Evolutionary conservation across 192 early-diverging fungal species (phyloP), one percentile per base, ranked within the genome.

Genomic region (Coemansia sp.): DNA sequence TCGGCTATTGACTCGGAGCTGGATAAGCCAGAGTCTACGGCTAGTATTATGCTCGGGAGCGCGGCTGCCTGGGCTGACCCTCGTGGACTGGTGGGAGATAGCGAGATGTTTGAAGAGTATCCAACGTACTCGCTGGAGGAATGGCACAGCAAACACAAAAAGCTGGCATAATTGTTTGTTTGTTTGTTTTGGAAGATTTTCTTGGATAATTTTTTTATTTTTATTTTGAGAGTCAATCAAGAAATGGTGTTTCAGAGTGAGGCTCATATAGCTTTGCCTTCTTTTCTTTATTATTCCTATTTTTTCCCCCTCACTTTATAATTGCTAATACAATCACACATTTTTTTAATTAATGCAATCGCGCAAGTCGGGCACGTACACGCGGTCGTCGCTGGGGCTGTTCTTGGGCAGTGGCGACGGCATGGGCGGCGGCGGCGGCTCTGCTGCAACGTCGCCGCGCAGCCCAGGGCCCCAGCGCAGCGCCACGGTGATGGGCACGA

Each of bases 1-100:
- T 83, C 77, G 51, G 81, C 82, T 4, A 89, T 89, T 63, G 88
- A 89, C 38, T 86, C 85, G 0, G 76, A 71, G 47, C 70, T 89
- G 47, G 85, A 82, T 2, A 60, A 65, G 31, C 80, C 86, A 0
- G 45, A 79, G 39, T 41, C 39, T 0, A 61, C 60, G 3, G 22
- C 67, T 17, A 76, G 79, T 37, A 76, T 88, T n/a, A 84, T 84
- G 80, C 46, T 85, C 5, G 68, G 65, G 22, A 77, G 70, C 37
- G 80, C 79, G 4, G 56, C 76, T 5, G 45, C 82, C 27, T 88
- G 89, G 86, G 73, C 82, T 1, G 40, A 68, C 12, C 77, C 81
- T 6, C 77, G 85, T 12, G 63, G 59, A 2, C 24, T 37, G 39
- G 47, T 15, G 63, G 53, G 15, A 29, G 41, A 59, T 22, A 64